These are phyloP conservation scores for Neltuma alba DNA, from an alignment of 306 rosid species.

Conservation along the genomic window DNA sequence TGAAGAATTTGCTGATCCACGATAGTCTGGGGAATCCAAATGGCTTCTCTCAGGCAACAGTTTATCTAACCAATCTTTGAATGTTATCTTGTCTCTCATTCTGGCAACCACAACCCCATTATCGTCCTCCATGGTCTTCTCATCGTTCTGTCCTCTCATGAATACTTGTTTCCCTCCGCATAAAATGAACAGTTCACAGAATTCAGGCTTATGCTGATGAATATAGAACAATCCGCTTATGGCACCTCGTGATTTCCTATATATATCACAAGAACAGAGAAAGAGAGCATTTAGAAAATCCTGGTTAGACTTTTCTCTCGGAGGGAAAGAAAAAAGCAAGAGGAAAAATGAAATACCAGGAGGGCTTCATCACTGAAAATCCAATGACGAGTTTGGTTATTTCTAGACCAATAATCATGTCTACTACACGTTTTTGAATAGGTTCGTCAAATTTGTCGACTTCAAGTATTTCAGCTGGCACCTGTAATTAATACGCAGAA, in stretches of 20 bases:
- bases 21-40: slow-evolving; percentile 36
- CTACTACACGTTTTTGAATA: slow-evolving; percentile 35
- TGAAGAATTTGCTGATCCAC: slow-evolving; percentile 37
- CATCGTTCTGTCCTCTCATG: slow-evolving; percentile 53
- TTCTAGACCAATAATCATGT: slow-evolving; percentile 57
- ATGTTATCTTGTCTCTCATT: slow-evolving; percentile 54
- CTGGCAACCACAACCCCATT: slow-evolving; percentile 65
- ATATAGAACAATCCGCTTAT: slow-evolving; percentile 73
- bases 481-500: neutral
- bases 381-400: slow-evolving; percentile 67
- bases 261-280: slow-evolving; percentile 8
- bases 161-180: slow-evolving; percentile 80
- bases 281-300: no score
- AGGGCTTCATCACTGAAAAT: no score
- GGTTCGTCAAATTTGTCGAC: slow-evolving; percentile 28
- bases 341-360: no score
- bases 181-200: slow-evolving; percentile 71
- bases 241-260: slow-evolving; percentile 72
- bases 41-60: slow-evolving; percentile 55
- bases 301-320: no score
- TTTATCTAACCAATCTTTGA: slow-evolving; percentile 75
- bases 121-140: slow-evolving; percentile 78
- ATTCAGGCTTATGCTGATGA: slow-evolving; percentile 66
- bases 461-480: no score
- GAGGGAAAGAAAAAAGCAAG: no score